phyloP scores from a whole-genome alignment of 768 basidiomycete genomes.

The Strobilomyces confusus region DNA sequence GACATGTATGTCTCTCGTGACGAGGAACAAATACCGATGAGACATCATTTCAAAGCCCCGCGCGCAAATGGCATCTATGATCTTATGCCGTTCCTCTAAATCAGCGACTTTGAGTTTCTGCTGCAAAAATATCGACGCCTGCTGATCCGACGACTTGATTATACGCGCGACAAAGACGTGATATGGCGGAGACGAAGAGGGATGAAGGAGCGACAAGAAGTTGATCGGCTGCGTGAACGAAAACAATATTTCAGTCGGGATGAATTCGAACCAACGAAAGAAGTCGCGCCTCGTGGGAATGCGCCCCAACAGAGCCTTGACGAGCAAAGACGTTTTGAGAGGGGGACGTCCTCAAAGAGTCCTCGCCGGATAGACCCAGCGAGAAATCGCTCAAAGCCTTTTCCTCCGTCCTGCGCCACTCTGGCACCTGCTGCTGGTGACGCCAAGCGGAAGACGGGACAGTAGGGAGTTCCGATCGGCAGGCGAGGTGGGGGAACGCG shows the following conservation, averaged over 20 bases:
- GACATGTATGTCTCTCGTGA: constrained; percentile 1
- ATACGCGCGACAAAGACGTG: constrained; percentile 78
- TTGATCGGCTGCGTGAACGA: constrained; percentile 67
- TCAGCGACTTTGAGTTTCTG: constrained; percentile 89
- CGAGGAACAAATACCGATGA: constrained; percentile 48
- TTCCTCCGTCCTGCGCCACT: constrained; percentile 44
- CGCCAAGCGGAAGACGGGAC: constrained; percentile 19
- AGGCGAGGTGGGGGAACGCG: constrained; percentile 26
- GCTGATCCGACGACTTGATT: constrained; percentile 86
- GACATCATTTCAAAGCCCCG: constrained; percentile 93
- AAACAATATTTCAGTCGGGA: constrained; percentile 14
- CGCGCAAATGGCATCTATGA: constrained; percentile 81
- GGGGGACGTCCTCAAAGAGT: constrained; percentile 27
- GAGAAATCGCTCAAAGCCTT: constrained; percentile 20
- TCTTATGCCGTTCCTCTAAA: constrained; percentile 69
- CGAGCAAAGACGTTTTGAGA: constrained; percentile 26
- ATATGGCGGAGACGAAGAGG: constrained; percentile 82
- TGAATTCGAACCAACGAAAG: neutral
- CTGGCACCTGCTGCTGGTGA: constrained; percentile 31
- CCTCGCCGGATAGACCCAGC: constrained; percentile 25
- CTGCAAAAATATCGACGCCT: constrained; percentile 86
- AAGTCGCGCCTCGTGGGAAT: constrained; percentile 50
- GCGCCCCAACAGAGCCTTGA: constrained; percentile 24
- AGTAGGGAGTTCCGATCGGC: constrained; percentile 14
- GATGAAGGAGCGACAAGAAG: constrained; percentile 80